These are phyloP conservation scores for Candida pini DNA, from an alignment of 805 yeast genomes.

Conservation along the genomic window DNA sequence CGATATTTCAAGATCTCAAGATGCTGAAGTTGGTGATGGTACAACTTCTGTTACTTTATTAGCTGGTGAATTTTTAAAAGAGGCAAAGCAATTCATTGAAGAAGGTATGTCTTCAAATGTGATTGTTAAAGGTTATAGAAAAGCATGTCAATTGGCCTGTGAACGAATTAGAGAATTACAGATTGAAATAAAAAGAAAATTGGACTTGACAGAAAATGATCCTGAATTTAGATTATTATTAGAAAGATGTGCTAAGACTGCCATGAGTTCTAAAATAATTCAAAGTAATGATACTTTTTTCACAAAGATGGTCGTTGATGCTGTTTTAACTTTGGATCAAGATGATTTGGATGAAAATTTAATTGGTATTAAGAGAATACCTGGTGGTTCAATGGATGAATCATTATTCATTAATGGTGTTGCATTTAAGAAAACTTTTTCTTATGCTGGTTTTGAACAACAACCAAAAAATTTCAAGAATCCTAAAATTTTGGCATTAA, in stretches of 20 bases:
- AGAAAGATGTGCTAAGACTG: slow-evolving; percentile 92
- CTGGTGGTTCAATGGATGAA: slow-evolving; percentile 97
- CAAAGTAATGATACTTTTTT: slow-evolving; percentile 83
- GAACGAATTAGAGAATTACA: slow-evolving; percentile 69
- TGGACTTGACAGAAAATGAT: slow-evolving; percentile 36
- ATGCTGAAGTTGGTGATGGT: slow-evolving; percentile 98
- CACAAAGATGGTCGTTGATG: slow-evolving; percentile 95
- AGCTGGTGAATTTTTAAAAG: slow-evolving; percentile 92
- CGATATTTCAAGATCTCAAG: slow-evolving; percentile 92
- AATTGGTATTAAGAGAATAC: slow-evolving; percentile 90
- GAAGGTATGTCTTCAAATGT: slow-evolving; percentile 93
- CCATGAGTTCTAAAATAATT: slow-evolving; percentile 94
- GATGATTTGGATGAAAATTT: slow-evolving; percentile 80
- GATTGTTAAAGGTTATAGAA: slow-evolving; percentile 81
- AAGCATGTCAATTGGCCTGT: slow-evolving; percentile 74
- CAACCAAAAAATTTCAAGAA: slow-evolving; percentile 82
- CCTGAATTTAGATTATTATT: slow-evolving; percentile 67
- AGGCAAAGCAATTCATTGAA: slow-evolving; percentile 84
- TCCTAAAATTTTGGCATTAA: slow-evolving; percentile 80
- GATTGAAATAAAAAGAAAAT: slow-evolving; percentile 50
- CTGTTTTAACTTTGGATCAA: slow-evolving; percentile 82
- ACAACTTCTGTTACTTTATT: slow-evolving; percentile 92
- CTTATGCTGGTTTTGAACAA: slow-evolving; percentile 98
- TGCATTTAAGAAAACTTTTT: slow-evolving; percentile 94
- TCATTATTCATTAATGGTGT: slow-evolving; percentile 87